Percentiles rank a stretch among this genome's conserved stretches.
Evolutionary conservation across 106 monocot genomes (phyloP).

Genomic region (Posidonia australis): DNA sequence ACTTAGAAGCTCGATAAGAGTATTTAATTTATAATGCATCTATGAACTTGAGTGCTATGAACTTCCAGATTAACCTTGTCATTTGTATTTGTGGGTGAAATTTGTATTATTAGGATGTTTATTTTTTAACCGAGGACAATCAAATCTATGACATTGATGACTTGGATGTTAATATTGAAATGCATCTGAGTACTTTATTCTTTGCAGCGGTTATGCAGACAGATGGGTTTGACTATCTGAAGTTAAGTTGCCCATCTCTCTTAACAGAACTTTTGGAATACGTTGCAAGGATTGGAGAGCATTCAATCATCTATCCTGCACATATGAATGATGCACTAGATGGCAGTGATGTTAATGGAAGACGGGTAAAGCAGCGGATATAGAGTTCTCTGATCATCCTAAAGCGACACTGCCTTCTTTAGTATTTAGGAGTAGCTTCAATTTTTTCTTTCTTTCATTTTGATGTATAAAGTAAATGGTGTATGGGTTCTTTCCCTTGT

Average conservation of each 20-base stretch:
- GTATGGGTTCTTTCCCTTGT: too few relatives aligned
- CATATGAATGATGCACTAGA: conserved; percentile 31
- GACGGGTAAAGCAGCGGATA: conserved; percentile 60
- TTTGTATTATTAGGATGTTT: too few relatives aligned
- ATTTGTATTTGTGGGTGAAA: too few relatives aligned
- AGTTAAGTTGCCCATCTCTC: conserved; percentile 65
- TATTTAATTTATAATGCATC: too few relatives aligned
- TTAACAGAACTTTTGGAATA: conserved; percentile 63
- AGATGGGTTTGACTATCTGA: conserved; percentile 80
- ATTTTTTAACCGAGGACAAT: too few relatives aligned
- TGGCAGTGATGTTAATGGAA: conserved; percentile 57
- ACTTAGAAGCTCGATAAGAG: too few relatives aligned
- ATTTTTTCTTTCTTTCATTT: background rate
- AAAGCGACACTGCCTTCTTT: background rate
- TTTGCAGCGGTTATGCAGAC: conserved; percentile 88
- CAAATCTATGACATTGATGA: too few relatives aligned
- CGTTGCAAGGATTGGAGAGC: conserved; percentile 59
- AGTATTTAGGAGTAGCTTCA: background rate
- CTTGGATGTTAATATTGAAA: too few relatives aligned
- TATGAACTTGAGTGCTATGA: too few relatives aligned
- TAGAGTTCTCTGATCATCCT: background rate
- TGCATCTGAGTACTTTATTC: too few relatives aligned
- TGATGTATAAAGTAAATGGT: background rate
- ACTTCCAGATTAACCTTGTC: too few relatives aligned
- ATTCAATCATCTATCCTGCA: conserved; percentile 19